Evolutionary conservation across 1,284 basidiomycete species (phyloP), one percentile per base, ranked within the genome.

Genomic region (Tilletiaria anomala): DNA sequence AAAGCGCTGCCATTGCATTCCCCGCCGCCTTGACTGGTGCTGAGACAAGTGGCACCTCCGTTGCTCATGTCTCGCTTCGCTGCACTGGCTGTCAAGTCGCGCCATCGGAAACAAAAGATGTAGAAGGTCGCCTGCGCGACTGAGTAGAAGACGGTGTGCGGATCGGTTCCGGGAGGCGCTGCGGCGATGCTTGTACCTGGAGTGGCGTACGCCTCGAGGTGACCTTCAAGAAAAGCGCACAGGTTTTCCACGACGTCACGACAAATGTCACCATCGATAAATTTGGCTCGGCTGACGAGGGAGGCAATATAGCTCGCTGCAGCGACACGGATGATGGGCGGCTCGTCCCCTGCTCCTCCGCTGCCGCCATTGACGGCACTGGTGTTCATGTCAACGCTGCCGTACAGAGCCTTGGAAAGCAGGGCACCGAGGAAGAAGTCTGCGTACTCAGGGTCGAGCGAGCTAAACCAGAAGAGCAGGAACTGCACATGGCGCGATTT

Each of bases 401-500:
- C 26, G 49, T 89, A 78, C 11, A 96, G 70, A 0, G 88, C 85
- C 47, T 83, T 80, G 15, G 82, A 81, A 34, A 96, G 80, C 19
- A 99, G 79, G 59, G 88, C 78, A 32, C 89, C 89, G 44, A 88
- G 82, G 64, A 97, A 94, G 44, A 85, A 75, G 66, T 97, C 91
- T 32, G 83, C 78, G 59, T 89, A 94, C 45, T 85, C 79, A 6
- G 80, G 73, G 51, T 89, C 80, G 42, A 93, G 78, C 1, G 89
- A 93, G 17, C 86, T 77, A 62, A 82, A 87, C 80, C 86, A 91
- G 73, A 97, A 99, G 35, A 97, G 63, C 46, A 97, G 74, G 70
- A 99, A 99, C 58, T 97, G 93, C 1, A 88, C 89, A 67, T 97
- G 91, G 32, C 91, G 83, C 0, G 87, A 94, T 65, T 89, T 87